Conservation (phyloP, 1,284 basidiomycete species). For the Ceratobasidium theobromae region DNA sequence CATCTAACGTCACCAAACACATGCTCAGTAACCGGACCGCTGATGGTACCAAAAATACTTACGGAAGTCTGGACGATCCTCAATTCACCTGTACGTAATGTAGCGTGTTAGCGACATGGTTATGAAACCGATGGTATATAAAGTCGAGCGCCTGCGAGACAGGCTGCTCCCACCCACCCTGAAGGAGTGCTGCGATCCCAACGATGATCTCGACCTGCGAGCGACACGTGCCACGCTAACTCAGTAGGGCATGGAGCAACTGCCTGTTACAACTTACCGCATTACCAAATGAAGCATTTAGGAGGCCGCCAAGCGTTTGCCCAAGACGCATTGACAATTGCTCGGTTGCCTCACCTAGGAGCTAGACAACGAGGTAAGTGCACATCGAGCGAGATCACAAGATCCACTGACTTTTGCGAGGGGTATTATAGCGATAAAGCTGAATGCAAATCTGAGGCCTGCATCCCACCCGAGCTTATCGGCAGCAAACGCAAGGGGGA, state of each 20-base stretch:
- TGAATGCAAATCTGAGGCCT: conserved; percentile 77
- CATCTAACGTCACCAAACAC: conserved; percentile 51
- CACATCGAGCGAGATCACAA: conserved; percentile 21
- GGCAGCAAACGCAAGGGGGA: conserved; percentile 68
- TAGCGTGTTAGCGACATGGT: conserved; percentile 11
- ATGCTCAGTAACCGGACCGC: conserved; percentile 14
- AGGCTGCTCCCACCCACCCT: conserved; percentile 53
- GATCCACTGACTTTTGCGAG: conserved; percentile 63
- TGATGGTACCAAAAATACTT: conserved; percentile 38
- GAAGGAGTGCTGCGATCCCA: conserved; percentile 78
- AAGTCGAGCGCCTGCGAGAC: background rate
- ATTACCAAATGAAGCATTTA: conserved; percentile 84
- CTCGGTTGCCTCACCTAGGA: conserved; percentile 85
- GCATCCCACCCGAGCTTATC: conserved; percentile 73
- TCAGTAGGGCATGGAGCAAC: background rate
- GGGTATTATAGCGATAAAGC: conserved; percentile 87
- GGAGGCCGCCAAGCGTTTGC: conserved; percentile 78
- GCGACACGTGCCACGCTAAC: background rate
- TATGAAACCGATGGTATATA: conserved; percentile 15
- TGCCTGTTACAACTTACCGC: conserved; percentile 47
- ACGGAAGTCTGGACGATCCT: conserved; percentile 87
- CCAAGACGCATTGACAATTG: conserved; percentile 79
- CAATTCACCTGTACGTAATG: conserved; percentile 58
- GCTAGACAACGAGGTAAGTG: conserved; percentile 43
- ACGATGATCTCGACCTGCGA: conserved; percentile 73